Evolutionary conservation across 2,329 filamentous ascomycete genomes (phyloP).

Genomic region (Trichoderma koningiopsis): DNA sequence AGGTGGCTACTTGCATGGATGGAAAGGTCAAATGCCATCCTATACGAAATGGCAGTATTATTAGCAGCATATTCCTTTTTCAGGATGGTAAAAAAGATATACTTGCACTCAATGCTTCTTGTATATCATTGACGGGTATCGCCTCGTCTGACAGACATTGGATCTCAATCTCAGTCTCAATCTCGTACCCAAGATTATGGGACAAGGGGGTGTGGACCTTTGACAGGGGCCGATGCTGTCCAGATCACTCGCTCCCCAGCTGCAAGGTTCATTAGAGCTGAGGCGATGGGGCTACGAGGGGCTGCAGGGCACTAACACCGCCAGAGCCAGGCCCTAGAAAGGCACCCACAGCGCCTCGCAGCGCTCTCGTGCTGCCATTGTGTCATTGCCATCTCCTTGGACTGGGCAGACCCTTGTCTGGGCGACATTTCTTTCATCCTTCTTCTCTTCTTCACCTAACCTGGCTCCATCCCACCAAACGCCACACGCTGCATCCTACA

Average conservation of each 20-base stretch:
- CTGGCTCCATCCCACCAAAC: constrained; percentile 3
- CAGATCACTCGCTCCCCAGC: background rate
- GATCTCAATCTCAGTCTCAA: constrained; percentile 4
- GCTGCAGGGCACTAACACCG: background rate
- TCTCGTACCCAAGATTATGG: background rate
- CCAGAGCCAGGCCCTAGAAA: background rate
- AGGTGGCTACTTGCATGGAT: background rate
- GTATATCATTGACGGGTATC: background rate
- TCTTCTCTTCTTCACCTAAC: background rate
- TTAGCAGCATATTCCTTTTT: background rate
- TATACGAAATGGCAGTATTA: background rate
- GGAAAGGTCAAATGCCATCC: background rate
- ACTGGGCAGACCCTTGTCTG: background rate
- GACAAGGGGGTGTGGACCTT: background rate
- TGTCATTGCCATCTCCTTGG: background rate
- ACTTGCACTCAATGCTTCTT: no score
- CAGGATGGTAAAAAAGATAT: background rate
- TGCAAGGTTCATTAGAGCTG: background rate
- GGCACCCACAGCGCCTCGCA: background rate
- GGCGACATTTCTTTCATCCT: background rate
- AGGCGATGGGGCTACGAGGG: background rate
- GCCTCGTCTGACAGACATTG: background rate
- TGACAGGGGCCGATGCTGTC: background rate
- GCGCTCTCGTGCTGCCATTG: background rate
- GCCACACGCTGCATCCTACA: background rate